These are phyloP conservation scores for Penicillium ucsense DNA, from an alignment of 495 filamentous ascomycete genomes.

Conservation along the genomic window DNA sequence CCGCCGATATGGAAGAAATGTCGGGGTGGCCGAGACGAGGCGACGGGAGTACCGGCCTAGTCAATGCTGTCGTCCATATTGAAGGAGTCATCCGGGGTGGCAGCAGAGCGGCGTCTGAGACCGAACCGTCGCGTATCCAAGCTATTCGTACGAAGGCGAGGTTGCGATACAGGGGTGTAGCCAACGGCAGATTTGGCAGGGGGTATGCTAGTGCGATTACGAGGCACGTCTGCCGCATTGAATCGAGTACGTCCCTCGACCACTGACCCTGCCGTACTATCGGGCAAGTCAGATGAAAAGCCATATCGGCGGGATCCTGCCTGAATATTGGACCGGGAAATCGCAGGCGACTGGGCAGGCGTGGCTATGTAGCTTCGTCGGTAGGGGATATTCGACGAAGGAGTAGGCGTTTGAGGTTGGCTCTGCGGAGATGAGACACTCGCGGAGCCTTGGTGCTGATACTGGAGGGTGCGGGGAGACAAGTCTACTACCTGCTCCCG, in stretches of 20 bases:
- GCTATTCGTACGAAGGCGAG: slow-evolving; percentile 32
- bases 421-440: slow-evolving; percentile 16
- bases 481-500: slow-evolving; percentile 16
- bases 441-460: slow-evolving; percentile 6
- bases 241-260: slow-evolving; percentile 16
- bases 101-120: slow-evolving; percentile 24
- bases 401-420: slow-evolving; percentile 30
- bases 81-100: slow-evolving; percentile 17
- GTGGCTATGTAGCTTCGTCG: slow-evolving; percentile 36
- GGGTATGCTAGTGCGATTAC: slow-evolving; percentile 29
- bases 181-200: slow-evolving; percentile 32
- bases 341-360: slow-evolving; percentile 27
- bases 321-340: slow-evolving; percentile 34
- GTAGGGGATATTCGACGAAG: slow-evolving; percentile 29
- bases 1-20: background rate
- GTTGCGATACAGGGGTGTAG: slow-evolving; percentile 34
- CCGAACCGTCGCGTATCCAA: slow-evolving; percentile 31
- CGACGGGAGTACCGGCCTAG: slow-evolving; percentile 4
- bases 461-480: slow-evolving; percentile 15
- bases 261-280: slow-evolving; percentile 10
- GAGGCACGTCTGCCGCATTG: slow-evolving; percentile 17
- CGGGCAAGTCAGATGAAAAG: slow-evolving; percentile 17
- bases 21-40: background rate
- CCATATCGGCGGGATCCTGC: slow-evolving; percentile 41
- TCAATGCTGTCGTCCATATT: slow-evolving; percentile 32